phyloP scores from a whole-genome alignment of 2,329 filamentous ascomycete species.

The Endoconidiophora laricicola region DNA sequence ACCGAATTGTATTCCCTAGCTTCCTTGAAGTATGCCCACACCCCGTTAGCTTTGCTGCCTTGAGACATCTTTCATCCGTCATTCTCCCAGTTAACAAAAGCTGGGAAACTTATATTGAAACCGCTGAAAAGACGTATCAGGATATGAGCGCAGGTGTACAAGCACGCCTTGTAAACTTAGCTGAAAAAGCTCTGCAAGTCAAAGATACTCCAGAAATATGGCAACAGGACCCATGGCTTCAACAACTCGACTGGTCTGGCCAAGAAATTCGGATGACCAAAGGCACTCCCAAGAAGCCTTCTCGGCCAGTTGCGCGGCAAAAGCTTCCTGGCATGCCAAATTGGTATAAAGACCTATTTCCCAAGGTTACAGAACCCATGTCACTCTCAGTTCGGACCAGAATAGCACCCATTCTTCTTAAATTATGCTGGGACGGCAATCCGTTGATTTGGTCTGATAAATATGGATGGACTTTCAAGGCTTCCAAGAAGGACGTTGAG shows the following conservation, averaged over 20 bases:
- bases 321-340: conserved; percentile 89
- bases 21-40: conserved; percentile 86
- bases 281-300: conserved; percentile 68
- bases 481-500: conserved; percentile 41
- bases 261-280: conserved; percentile 87
- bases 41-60: conserved; percentile 87
- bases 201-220: conserved; percentile 56
- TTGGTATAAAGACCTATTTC: conserved; percentile 89
- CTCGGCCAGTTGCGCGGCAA: conserved; percentile 61
- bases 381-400: conserved; percentile 72
- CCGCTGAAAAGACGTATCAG: conserved; percentile 72
- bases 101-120: conserved; percentile 73
- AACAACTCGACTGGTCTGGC: conserved; percentile 87
- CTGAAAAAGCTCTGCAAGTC: conserved; percentile 59
- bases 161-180: conserved; percentile 54
- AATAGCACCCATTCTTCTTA: conserved; percentile 69
- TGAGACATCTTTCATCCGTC: conserved; percentile 83
- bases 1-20: conserved; percentile 77
- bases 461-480: conserved; percentile 83
- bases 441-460: conserved; percentile 87
- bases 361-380: conserved; percentile 50
- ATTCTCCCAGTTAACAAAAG: conserved; percentile 78
- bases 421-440: conserved; percentile 73
- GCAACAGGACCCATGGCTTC: conserved; percentile 72
- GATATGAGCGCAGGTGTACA: conserved; percentile 61